These are phyloP conservation scores for Nymphaea colorata DNA, from an alignment of 164 flowering plant genomes.

Conservation along the genomic window DNA sequence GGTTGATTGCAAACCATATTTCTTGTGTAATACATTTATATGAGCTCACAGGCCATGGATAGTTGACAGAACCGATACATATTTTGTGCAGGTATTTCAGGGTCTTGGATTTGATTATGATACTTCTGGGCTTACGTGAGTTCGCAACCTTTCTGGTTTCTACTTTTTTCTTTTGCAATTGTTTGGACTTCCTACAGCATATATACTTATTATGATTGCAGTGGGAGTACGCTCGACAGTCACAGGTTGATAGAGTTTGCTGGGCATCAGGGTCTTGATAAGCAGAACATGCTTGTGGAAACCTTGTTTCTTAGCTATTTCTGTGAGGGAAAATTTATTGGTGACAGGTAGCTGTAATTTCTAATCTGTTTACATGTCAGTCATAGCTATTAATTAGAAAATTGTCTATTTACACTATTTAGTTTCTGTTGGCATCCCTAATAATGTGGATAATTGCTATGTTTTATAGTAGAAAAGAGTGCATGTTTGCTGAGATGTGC, in stretches of 20 bases:
- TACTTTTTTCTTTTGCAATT: neutral
- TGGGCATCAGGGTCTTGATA: slow-evolving; percentile 55
- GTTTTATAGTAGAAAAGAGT: too few relatives aligned
- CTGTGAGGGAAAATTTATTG: slow-evolving; percentile 72
- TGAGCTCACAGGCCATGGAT: neutral
- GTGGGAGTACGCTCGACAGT: slow-evolving; percentile 84
- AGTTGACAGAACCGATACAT: neutral
- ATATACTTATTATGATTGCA: slow-evolving; percentile 17
- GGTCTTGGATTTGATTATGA: slow-evolving; percentile 55
- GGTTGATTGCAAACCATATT: slow-evolving; percentile 24
- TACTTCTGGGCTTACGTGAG: slow-evolving; percentile 78
- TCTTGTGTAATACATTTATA: neutral
- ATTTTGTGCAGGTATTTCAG: slow-evolving; percentile 45
- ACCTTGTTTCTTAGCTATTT: slow-evolving; percentile 73
- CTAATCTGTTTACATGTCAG: slow-evolving; percentile 2
- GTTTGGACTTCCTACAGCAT: neutral
- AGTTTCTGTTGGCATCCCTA: too few relatives aligned
- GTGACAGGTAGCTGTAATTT: slow-evolving; percentile 37
- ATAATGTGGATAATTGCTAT: neutral
- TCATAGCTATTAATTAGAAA: neutral
- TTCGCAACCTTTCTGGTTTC: neutral
- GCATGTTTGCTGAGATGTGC: too few relatives aligned
- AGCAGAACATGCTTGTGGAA: slow-evolving; percentile 81
- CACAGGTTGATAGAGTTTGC: slow-evolving; percentile 80
- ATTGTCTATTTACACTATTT: too few relatives aligned